Base-by-base conservation (phyloP, 495 filamentous ascomycete genomes). In the Xylaria cubensis region DNA sequence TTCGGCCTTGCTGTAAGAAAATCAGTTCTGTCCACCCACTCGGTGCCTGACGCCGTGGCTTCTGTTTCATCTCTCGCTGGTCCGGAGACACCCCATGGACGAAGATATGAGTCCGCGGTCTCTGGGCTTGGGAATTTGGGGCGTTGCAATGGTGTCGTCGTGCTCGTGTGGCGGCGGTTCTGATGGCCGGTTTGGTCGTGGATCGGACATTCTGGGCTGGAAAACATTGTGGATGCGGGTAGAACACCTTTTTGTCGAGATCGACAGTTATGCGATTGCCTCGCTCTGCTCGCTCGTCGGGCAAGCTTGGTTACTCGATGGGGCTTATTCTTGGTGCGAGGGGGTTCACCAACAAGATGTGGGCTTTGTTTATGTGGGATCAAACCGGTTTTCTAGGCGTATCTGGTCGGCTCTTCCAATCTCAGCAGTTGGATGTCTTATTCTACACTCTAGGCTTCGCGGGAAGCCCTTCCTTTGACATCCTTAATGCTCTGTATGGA, bases 311-410 rank as follows among this genome's bases (percentile, higher is more conserved):
- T 97, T 95, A 98, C 96, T 97, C 94, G 94, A 99, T 97, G 96
- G 96, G 96, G 96, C 96, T 97, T 94, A 99, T 97, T 98, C 94
- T 97, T 93, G 96, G 93, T 90, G 92, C 94, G 94, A 97, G 95
- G 92, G 91, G 92, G 77, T 82, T 82, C 79, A 78, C 75, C 73
- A 50, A 34, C 26, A 66, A 46, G 42, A 51, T 39, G 79, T 83
- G 62, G 83, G 83, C 85, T 64, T 46, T 63, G 19, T 21, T 67
- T 53, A 62, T 58, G 72, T 76, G 64, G 61, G 64, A 48, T 53
- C 64, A 26, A 26, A 13, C 3, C 9, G 8, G 36, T 12, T 42
- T 12, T 12, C 39, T 1, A 13, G 39, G 39, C 39, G 12, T 32
- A 61, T 39, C 62, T 4, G 9, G 70, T 51, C 63, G 12, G 46